Evolutionary conservation across 495 filamentous ascomycete genomes (phyloP).

Genomic region (Penicillium atrosanguineum): DNA sequence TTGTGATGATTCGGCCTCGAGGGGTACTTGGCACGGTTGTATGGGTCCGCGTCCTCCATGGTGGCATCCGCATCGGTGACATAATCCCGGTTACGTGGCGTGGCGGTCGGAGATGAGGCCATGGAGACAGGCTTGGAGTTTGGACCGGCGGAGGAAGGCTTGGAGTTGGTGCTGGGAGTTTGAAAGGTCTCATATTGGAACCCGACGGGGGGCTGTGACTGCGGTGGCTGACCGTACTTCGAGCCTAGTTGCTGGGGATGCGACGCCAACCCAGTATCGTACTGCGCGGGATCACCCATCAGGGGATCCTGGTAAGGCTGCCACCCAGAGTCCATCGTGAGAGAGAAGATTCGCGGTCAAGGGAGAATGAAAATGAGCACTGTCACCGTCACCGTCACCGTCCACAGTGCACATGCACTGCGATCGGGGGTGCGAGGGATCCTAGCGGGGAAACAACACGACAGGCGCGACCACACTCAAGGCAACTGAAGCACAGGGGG

Average conservation of each 20-base stretch:
- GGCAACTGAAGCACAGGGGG: constrained; percentile 10
- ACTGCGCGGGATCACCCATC: constrained; percentile 43
- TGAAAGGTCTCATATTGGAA: constrained; percentile 77
- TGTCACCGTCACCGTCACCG: constrained; percentile 17
- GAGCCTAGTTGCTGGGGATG: constrained; percentile 41
- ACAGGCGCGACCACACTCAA: constrained; percentile 26
- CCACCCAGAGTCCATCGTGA: constrained; percentile 52
- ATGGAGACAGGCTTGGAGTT: constrained; percentile 54
- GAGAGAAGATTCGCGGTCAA: not conserved
- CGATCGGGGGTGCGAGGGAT: constrained; percentile 31
- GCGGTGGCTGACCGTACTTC: constrained; percentile 50
- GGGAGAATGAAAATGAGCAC: constrained; percentile 6
- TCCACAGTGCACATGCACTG: constrained; percentile 32
- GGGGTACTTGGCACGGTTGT: constrained; percentile 75
- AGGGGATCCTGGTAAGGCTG: constrained; percentile 50
- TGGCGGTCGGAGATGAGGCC: constrained; percentile 62
- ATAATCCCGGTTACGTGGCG: constrained; percentile 66
- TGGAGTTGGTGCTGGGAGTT: constrained; percentile 39
- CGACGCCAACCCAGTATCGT: constrained; percentile 38
- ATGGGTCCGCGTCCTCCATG: constrained; percentile 91
- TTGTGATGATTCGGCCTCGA: constrained; percentile 66
- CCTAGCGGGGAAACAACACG: constrained; percentile 31
- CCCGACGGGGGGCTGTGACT: constrained; percentile 59
- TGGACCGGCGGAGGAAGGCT: constrained; percentile 49
- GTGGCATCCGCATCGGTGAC: constrained; percentile 73